Percentiles rank a stretch among this genome's conserved stretches.
These are phyloP conservation scores for Oidiodendron maius DNA, from an alignment of 495 filamentous ascomycete species.

Conservation along the genomic window DNA sequence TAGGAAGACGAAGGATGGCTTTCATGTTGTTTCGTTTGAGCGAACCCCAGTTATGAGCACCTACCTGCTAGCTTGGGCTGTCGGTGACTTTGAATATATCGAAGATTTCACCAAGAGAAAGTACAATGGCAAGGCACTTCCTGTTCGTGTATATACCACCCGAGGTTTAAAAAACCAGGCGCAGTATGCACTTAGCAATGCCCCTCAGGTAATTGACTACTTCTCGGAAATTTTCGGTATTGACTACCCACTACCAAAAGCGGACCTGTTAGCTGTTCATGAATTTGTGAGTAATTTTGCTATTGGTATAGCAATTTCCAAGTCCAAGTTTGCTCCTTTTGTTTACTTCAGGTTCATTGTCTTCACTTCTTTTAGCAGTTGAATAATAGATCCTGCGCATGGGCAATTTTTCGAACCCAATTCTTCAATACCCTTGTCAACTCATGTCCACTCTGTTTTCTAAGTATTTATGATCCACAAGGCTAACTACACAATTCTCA, in stretches of 20 bases:
- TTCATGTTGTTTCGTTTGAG: slow-evolving; percentile 80
- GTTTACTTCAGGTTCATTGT: too few relatives aligned
- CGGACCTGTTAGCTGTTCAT: slow-evolving; percentile 91
- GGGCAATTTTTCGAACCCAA: too few relatives aligned
- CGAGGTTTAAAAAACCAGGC: slow-evolving; percentile 85
- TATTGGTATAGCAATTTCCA: background rate
- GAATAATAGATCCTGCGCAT: too few relatives aligned
- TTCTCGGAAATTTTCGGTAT: slow-evolving; percentile 93
- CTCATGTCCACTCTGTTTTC: too few relatives aligned
- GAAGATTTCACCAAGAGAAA: slow-evolving; percentile 81
- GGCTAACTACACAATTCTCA: too few relatives aligned
- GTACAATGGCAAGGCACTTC: slow-evolving; percentile 83
- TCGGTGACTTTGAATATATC: slow-evolving; percentile 94
- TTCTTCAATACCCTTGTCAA: too few relatives aligned
- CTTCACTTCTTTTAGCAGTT: too few relatives aligned
- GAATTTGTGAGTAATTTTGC: slow-evolving; percentile 79
- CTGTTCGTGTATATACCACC: slow-evolving; percentile 94
- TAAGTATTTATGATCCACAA: too few relatives aligned
- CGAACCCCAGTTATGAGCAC: slow-evolving; percentile 91
- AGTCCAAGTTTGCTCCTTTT: background rate
- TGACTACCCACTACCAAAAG: slow-evolving; percentile 93
- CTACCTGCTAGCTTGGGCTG: slow-evolving; percentile 93
- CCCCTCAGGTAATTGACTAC: slow-evolving; percentile 84
- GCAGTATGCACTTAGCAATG: slow-evolving; percentile 77
- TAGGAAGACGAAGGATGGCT: slow-evolving; percentile 51